These are phyloP conservation scores for Neopestalotiopsis sp. DNA, from an alignment of 2,329 filamentous ascomycete species.

Conservation along the genomic window DNA sequence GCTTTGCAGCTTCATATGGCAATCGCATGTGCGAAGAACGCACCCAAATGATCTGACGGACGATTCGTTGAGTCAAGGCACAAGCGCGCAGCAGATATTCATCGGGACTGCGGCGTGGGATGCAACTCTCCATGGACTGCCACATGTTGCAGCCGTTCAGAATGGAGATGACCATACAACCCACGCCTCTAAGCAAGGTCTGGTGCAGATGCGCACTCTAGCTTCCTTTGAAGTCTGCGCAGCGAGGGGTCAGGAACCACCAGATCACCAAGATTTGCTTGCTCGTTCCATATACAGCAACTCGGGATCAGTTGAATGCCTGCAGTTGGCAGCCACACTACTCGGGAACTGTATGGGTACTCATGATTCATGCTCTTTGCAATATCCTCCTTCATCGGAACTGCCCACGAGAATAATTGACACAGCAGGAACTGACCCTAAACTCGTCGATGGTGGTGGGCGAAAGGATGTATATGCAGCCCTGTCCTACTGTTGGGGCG, in stretches of 20 bases:
- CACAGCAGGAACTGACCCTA: conserved; percentile 1
- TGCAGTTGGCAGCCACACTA: conserved; percentile 15
- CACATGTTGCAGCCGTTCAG: conserved; percentile 17
- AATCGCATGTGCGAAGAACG: conserved; percentile 14
- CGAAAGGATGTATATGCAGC: neutral
- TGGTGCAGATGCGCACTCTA: conserved; percentile 12
- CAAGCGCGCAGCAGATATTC: conserved; percentile 16
- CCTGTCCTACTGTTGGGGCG: conserved; percentile 10
- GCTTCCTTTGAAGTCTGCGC: conserved; percentile 21
- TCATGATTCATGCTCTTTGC: conserved; percentile 17
- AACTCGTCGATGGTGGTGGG: conserved; percentile 14
- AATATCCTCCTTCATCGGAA: conserved; percentile 14
- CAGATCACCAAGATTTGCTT: conserved; percentile 15
- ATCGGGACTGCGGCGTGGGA: conserved; percentile 19
- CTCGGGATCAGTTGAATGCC: conserved; percentile 18
- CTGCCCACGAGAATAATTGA: conserved; percentile 20
- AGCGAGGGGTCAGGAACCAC: conserved; percentile 19
- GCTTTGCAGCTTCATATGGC: conserved; percentile 20
- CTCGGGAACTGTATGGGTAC: conserved; percentile 8
- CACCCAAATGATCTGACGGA: conserved; percentile 19
- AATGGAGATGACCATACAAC: conserved; percentile 6
- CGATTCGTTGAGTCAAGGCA: neutral
- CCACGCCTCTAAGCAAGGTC: neutral
- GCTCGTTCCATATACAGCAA: conserved; percentile 20
- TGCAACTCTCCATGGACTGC: conserved; percentile 17